Percentiles rank a stretch among this genome's conserved stretches.
Conservation (phyloP, 2,329 filamentous ascomycete genomes). For the Thermomyces lanuginosus region DNA sequence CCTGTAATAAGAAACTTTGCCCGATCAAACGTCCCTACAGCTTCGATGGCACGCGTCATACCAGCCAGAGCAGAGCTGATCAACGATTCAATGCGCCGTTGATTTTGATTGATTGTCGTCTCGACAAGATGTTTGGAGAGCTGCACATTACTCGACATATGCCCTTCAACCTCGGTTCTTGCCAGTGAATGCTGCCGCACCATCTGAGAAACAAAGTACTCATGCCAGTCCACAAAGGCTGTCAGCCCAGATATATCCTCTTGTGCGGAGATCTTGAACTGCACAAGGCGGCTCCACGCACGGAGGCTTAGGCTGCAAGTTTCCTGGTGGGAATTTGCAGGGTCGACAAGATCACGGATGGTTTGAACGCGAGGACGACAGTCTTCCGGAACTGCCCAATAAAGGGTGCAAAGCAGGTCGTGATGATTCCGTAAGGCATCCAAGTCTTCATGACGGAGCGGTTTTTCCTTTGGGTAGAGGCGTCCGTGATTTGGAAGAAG, state of each 20-base stretch:
- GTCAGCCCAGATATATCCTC: slow-evolving; percentile 31
- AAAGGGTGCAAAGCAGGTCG: slow-evolving; percentile 43
- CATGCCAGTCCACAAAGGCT: slow-evolving; percentile 39
- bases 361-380: slow-evolving; percentile 37
- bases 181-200: slow-evolving; percentile 40
- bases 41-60: slow-evolving; percentile 33
- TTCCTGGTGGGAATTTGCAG: slow-evolving; percentile 40
- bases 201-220: slow-evolving; percentile 36
- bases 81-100: slow-evolving; percentile 39
- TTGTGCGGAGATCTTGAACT: slow-evolving; percentile 39
- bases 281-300: slow-evolving; percentile 40
- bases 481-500: slow-evolving; percentile 45
- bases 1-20: slow-evolving; percentile 29
- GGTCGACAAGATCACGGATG: slow-evolving; percentile 40
- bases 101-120: slow-evolving; percentile 39
- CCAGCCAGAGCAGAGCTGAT: slow-evolving; percentile 37
- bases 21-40: slow-evolving; percentile 23
- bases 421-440: slow-evolving; percentile 46
- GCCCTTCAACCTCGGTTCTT: slow-evolving; percentile 41
- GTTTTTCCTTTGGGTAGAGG: slow-evolving; percentile 42
- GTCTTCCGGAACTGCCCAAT: slow-evolving; percentile 38
- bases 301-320: slow-evolving; percentile 43
- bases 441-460: slow-evolving; percentile 36
- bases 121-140: slow-evolving; percentile 35
- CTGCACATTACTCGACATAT: slow-evolving; percentile 23